These are phyloP conservation scores for Candida ficus DNA, from an alignment of 805 yeast genomes.

Conservation along the genomic window DNA sequence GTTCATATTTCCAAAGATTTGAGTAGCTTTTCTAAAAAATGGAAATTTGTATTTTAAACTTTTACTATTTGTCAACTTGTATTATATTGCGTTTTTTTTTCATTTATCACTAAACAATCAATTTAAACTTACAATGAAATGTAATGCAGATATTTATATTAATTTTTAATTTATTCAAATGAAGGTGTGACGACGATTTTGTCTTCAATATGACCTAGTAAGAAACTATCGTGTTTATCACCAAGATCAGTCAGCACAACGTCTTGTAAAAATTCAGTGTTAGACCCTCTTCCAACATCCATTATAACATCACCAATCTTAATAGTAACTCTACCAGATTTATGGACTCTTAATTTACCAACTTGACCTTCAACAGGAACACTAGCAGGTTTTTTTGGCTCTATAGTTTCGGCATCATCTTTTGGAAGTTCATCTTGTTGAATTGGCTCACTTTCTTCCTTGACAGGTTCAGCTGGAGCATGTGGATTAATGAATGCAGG, in stretches of 20 bases:
- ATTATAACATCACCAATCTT: conserved; percentile 63
- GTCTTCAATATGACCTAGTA: conserved; percentile 50
- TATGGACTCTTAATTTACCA: conserved; percentile 72
- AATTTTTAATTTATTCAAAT: conserved; percentile 13
- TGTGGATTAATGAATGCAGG: conserved; percentile 29
- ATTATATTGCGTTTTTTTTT: too few species aligned
- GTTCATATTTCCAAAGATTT: too few species aligned
- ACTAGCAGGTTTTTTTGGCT: too few species aligned
- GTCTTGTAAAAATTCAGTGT: conserved; percentile 68
- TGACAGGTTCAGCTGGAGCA: conserved; percentile 1
- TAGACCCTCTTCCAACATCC: conserved; percentile 70
- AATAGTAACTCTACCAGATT: conserved; percentile 77
- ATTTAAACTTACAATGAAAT: too few species aligned
- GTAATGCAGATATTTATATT: too few species aligned
- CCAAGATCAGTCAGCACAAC: conserved; percentile 46
- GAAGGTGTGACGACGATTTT: conserved; percentile 59
- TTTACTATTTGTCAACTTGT: too few species aligned
- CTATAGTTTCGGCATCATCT: too few species aligned
- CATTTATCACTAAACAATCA: too few species aligned
- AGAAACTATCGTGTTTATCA: conserved; percentile 35
- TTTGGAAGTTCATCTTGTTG: conserved; percentile 2
- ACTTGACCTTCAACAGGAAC: conserved; percentile 47
- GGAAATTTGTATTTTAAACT: too few species aligned
- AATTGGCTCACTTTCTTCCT: not conserved
- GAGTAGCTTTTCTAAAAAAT: too few species aligned